Evolutionary conservation across 164 flowering plant genomes (phyloP), one percentile per base, ranked within the genome.

Genomic region (Chimonanthus praecox): DNA sequence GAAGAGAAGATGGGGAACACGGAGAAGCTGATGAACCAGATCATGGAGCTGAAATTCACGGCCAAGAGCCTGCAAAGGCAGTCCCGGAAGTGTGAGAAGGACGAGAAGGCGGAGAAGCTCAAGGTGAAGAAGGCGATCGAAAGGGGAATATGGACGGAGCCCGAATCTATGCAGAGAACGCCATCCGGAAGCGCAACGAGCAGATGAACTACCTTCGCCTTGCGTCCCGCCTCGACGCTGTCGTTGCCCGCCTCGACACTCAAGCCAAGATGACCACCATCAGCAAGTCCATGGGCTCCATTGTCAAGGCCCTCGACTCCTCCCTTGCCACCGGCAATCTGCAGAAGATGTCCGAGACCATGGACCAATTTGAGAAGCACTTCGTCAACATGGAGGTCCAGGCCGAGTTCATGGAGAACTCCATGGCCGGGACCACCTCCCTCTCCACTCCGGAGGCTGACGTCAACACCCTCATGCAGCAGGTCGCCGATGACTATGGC

Each of bases 61-160:
- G 49, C 75, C 15, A 77, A 72, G 61, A 18, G 58, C 45, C 76
- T 77, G 4, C 75, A 72, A 45, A 48, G 79, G 20, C 73, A 77
- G 64, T 9, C 79, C 4, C 61, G 75, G 7, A 77, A 77, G 66
- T 77, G 79, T 72, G 79, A 77, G 73, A 73, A 77, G 46, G 75
- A 77, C 44, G 79, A 77, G 76, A 77, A 77, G 46, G 21, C 73
- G 7, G 67, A 77, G 76, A 77, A 77, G 65, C 69, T 73, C n/a
- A 77, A 77, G 69, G 79, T 76, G 51, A 76, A 76, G 72, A 76
- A 76, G 54, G 79, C 79, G 68, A 76, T 76, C 75, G 79, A 76
- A 77, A 77, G 66, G 75, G 75, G 0, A 73, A 72, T 69, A 69
- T 77, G 73, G 79, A 77, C 66, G 79, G 79, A 5, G 79, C 79